These are phyloP conservation scores for Furcasterigmium sp. DNA, from an alignment of 2,329 filamentous ascomycete genomes.

Conservation along the genomic window DNA sequence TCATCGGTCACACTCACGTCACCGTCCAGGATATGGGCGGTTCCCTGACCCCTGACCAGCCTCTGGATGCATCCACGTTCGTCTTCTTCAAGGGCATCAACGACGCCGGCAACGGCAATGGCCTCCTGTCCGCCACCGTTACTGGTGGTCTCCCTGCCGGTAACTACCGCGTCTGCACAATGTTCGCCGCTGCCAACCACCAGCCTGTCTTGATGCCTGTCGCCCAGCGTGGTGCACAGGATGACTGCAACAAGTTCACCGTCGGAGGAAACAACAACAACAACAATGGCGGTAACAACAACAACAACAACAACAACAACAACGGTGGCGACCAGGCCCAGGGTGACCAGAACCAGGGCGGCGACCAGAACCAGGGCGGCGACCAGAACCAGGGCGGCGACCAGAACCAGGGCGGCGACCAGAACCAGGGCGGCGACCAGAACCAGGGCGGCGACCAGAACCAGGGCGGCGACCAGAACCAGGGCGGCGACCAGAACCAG, in stretches of 20 bases:
- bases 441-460: constrained; percentile 6
- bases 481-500: background rate
- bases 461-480: constrained; percentile 4
- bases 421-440: constrained; percentile 6
- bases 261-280: constrained; percentile 10
- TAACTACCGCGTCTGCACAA: constrained; percentile 61
- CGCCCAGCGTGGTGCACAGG: constrained; percentile 61
- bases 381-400: constrained; percentile 15
- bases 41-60: constrained; percentile 41
- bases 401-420: constrained; percentile 8
- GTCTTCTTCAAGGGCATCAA: constrained; percentile 66
- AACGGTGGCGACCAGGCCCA: constrained; percentile 11
- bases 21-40: constrained; percentile 52
- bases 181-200: constrained; percentile 59
- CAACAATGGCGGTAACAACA: constrained; percentile 3
- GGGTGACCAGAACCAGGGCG: constrained; percentile 15
- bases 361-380: constrained; percentile 14
- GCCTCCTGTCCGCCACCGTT: constrained; percentile 47
- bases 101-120: constrained; percentile 51
- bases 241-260: constrained; percentile 44
- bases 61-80: constrained; percentile 48
- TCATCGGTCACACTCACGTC: constrained; percentile 57
- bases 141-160: constrained; percentile 54
- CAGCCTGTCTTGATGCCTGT: constrained; percentile 63
- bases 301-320: constrained; percentile 9